These are phyloP conservation scores for Withania somnifera DNA, from an alignment of 305 asterid species.

Conservation along the genomic window DNA sequence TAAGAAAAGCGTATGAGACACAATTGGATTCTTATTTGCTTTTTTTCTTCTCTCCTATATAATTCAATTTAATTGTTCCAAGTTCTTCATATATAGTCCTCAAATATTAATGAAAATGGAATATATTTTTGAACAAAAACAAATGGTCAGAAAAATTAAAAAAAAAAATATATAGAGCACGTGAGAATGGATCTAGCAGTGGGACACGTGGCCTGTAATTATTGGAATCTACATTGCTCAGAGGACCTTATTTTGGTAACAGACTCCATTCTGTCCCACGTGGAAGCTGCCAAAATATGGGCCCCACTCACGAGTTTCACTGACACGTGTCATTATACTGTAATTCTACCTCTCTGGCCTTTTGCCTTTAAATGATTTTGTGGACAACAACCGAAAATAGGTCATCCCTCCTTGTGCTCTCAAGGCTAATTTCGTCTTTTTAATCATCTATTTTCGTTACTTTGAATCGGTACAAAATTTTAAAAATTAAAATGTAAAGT, in stretches of 20 bases:
- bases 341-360: constrained; percentile 1
- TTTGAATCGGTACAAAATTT: neutral
- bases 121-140: neutral
- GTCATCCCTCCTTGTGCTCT: neutral
- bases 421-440: neutral
- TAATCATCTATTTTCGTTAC: neutral
- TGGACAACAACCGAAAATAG: neutral
- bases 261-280: constrained; percentile 34
- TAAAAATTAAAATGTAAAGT: neutral
- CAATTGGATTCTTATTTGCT: neutral
- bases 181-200: constrained; percentile 24
- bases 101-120: neutral
- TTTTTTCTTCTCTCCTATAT: neutral
- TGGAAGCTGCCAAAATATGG: constrained; percentile 21
- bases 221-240: constrained; percentile 11
- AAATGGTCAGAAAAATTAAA: neutral
- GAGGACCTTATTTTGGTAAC: constrained; percentile 21
- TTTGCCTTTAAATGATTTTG: constrained; percentile 2
- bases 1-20: neutral
- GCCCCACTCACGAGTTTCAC: constrained; percentile 33
- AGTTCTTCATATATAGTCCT: neutral
- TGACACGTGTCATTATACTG: constrained; percentile 31
- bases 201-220: constrained; percentile 14
- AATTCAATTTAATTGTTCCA: neutral
- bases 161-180: constrained; percentile 11